Evolutionary conservation across 2,329 filamentous ascomycete species (phyloP), one percentile per base, ranked within the genome.

Genomic region (Xylaria sp.): DNA sequence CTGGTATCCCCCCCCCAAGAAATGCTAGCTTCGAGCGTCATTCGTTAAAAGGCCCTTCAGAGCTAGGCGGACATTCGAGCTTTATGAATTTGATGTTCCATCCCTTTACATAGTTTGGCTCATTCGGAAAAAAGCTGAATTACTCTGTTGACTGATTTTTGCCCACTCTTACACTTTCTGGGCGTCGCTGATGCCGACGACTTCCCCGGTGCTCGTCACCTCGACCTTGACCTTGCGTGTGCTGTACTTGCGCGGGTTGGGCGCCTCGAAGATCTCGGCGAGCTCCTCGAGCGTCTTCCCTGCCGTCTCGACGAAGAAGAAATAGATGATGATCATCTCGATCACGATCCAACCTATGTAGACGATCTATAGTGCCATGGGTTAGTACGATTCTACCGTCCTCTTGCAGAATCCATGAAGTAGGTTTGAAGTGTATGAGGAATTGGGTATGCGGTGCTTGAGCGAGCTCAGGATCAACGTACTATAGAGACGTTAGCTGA

Each of bases 211-310:
- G 9, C 59, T 50, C 17, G 83, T 80, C 23, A 80, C 75, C 63
- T 82, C 81, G 68, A 84, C 76, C 69, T 83, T 84, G 71, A 83
- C 81, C 71, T 83, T 84, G 64, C 82, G 82, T 56, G 84, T 84
- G 45, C 70, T 72, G 12, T 65, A 65, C 47, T 71, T 72, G 25
- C 69, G 62, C 21, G 71, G 71, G 61, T 72, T 73, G 33, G 65
- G 64, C 21, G 71, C 71, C 59, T 71, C 70, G 49, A 73, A 73
- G 62, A 73, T 72, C 60, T 70, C 71, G 49, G 46, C 51, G 40
- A 73, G 67, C 59, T 73, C 70, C 51, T 73, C 72, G 15, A 73
- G 66, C 7, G 72, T 72, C 64, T 72, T 71, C 60, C 68, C 70
- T 9, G 69, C 71, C n/a, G 72, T 73, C 63, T 73, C 72, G 21